Conservation (phyloP, 2,329 filamentous ascomycete genomes). For the Talaromyces islandicus region DNA sequence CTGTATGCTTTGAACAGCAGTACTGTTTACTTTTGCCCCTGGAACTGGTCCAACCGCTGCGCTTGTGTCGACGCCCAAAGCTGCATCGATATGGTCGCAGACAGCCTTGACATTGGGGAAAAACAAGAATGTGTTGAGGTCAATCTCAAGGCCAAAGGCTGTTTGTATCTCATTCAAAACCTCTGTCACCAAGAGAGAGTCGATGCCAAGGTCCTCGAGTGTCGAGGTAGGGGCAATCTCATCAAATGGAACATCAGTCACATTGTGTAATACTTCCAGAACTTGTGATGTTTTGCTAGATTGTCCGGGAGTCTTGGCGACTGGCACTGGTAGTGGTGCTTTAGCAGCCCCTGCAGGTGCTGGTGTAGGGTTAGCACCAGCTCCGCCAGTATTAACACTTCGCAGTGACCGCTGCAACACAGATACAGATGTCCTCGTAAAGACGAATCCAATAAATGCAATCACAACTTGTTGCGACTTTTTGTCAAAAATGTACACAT, state of each 20-base stretch:
- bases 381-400: conserved; percentile 1
- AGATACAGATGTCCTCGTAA: conserved; percentile 13
- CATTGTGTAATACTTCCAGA: conserved; percentile 13
- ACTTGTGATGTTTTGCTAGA: neutral
- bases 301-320: neutral
- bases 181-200: conserved; percentile 36
- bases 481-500: conserved; percentile 24
- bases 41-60: neutral
- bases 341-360: neutral
- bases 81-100: conserved; percentile 1
- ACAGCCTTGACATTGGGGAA: conserved; percentile 2
- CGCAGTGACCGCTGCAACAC: conserved; percentile 12
- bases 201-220: conserved; percentile 33
- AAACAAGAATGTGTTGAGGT: conserved; percentile 8
- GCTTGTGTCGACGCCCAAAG: neutral
- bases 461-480: conserved; percentile 16
- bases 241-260: conserved; percentile 27
- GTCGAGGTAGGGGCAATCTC: conserved; percentile 29
- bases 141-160: conserved; percentile 5
- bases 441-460: conserved; percentile 5
- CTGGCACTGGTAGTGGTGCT: neutral
- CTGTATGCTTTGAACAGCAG: neutral
- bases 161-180: conserved; percentile 12
- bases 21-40: neutral
- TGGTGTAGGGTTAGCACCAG: conserved; percentile 4